Conservation (phyloP, 2,329 filamentous ascomycete genomes). For the Fusarium penzigii region DNA sequence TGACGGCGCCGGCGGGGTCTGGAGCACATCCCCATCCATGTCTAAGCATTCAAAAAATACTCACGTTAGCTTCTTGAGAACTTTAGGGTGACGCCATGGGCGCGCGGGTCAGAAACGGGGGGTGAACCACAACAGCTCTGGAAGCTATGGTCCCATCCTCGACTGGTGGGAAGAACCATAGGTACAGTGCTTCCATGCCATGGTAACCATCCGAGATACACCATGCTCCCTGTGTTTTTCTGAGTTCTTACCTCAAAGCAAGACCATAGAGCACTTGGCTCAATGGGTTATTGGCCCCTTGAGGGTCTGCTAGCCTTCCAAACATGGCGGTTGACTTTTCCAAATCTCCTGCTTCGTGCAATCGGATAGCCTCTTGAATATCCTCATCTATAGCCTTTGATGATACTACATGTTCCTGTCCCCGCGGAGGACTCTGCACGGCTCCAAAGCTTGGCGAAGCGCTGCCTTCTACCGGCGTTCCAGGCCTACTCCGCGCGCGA, state of each 20-base stretch:
- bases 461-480: slow-evolving; percentile 32
- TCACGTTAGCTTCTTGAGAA: slow-evolving; percentile 16
- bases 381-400: slow-evolving; percentile 62
- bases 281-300: slow-evolving; percentile 85
- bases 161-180: not conserved
- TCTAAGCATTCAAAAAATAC: slow-evolving; percentile 44
- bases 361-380: slow-evolving; percentile 92
- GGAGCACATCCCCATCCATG: slow-evolving; percentile 90
- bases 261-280: slow-evolving; percentile 96
- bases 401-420: slow-evolving; percentile 37
- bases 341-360: slow-evolving; percentile 85
- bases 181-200: not conserved
- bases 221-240: not conserved
- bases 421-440: slow-evolving; percentile 10
- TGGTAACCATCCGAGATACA: slow-evolving; percentile 15
- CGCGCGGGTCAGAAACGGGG: not conserved
- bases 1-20: slow-evolving; percentile 72
- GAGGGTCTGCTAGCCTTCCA: slow-evolving; percentile 76
- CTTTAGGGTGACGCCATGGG: not conserved
- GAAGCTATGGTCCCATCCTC: not conserved
- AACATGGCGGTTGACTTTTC: slow-evolving; percentile 83
- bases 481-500: slow-evolving; percentile 44
- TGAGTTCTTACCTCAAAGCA: slow-evolving; percentile 67
- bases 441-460: not conserved
- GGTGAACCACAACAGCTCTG: not conserved